A percentile compares a stretch with the other conserved stretches of the same genome.
Conservation (phyloP, 257 asterid genomes). For the Primulina eburnea region DNA sequence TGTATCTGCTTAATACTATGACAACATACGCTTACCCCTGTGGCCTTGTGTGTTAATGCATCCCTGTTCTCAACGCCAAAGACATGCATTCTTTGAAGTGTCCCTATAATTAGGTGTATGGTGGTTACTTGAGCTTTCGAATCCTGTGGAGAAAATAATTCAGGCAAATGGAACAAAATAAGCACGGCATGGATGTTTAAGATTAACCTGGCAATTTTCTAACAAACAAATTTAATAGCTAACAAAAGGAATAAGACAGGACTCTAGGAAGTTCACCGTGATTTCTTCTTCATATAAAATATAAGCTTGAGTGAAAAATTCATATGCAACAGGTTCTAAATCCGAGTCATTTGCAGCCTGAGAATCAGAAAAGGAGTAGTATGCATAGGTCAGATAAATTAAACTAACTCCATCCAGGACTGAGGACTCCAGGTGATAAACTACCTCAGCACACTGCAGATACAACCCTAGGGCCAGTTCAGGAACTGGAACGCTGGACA, state of each 20-base stretch:
- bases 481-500: conserved; percentile 82
- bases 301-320: conserved; percentile 97
- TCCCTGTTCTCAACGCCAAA: conserved; percentile 98
- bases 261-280: conserved; percentile 50
- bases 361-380: conserved; percentile 31
- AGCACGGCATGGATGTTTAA: neutral
- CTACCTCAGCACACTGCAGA: conserved; percentile 98
- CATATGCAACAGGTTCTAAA: conserved; percentile 97
- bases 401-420: conserved; percentile 17
- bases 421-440: conserved; percentile 11
- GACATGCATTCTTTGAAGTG: conserved; percentile 93
- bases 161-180: conserved; percentile 20
- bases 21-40: conserved; percentile 59
- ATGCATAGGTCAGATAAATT: conserved; percentile 27
- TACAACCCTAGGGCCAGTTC: conserved; percentile 80
- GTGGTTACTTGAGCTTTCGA: conserved; percentile 92
- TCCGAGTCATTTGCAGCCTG: conserved; percentile 98
- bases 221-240: conserved; percentile 7
- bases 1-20: conserved; percentile 7
- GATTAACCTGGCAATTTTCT: neutral
- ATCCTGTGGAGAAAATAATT: conserved; percentile 53
- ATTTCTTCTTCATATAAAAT: conserved; percentile 95
- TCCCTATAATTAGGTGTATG: conserved; percentile 86
- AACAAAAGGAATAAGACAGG: conserved; percentile 9
- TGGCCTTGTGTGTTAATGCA: conserved; percentile 96